Evolutionary conservation across 1,284 basidiomycete genomes (phyloP).

Genomic region (Xerocomus amazonicus): DNA sequence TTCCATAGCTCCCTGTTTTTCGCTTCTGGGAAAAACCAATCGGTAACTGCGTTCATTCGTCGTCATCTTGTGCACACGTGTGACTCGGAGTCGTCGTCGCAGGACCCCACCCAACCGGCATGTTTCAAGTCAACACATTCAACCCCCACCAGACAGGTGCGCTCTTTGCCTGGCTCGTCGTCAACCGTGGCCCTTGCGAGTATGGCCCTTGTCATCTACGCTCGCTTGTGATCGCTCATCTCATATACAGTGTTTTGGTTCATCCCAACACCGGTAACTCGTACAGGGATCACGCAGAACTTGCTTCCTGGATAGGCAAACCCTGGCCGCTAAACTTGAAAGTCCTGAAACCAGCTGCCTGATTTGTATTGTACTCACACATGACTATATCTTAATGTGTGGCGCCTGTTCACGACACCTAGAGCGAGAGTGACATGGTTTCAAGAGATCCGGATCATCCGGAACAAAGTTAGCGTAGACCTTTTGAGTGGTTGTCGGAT

Average conservation of each 20-base stretch:
- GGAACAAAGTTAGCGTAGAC: no score
- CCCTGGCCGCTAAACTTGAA: constrained; percentile 53
- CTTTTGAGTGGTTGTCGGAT: no score
- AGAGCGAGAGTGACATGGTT: no score
- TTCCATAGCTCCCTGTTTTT: constrained; percentile 57
- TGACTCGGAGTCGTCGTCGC: constrained; percentile 6
- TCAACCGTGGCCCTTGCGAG: constrained; percentile 40
- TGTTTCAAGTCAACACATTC: constrained; percentile 42
- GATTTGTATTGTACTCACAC: not conserved
- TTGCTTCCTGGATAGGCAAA: constrained; percentile 67
- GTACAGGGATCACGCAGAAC: constrained; percentile 59
- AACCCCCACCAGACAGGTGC: constrained; percentile 40
- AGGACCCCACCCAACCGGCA: constrained; percentile 40
- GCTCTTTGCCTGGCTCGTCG: constrained; percentile 39
- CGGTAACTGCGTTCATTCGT: constrained; percentile 35
- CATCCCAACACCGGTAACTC: constrained; percentile 69
- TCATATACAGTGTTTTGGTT: constrained; percentile 52
- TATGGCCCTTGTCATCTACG: constrained; percentile 8
- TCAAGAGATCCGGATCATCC: no score
- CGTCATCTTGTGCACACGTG: not conserved
- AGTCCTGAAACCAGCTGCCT: constrained; percentile 27
- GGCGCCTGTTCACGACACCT: no score
- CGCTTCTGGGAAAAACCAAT: constrained; percentile 61
- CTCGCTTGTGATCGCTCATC: no score
- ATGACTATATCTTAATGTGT: no score